Evolutionary conservation across 179 eudicot genomes (phyloP).

Genomic region (Spergularia azorica): DNA sequence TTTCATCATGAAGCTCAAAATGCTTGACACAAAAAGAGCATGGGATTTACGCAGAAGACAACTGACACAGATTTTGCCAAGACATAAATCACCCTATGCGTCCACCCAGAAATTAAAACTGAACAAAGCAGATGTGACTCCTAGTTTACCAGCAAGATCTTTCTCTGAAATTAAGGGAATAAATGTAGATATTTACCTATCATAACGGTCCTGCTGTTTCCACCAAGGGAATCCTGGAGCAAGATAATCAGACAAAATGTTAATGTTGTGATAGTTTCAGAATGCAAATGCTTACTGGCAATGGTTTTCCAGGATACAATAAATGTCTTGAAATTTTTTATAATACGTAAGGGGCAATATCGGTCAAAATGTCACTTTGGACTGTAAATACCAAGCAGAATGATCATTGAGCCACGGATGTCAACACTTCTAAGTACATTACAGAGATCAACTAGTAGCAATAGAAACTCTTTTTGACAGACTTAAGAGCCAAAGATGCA

Average conservation of each 20-base stretch:
- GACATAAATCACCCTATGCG: not conserved
- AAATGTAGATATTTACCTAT: slow-evolving; percentile 55
- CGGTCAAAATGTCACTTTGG: not conserved
- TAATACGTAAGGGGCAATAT: not conserved
- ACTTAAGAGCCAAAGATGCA: not conserved
- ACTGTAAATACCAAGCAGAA: not conserved
- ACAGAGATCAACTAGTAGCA: not conserved
- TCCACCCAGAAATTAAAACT: not conserved
- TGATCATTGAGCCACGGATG: not conserved
- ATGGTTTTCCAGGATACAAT: not conserved
- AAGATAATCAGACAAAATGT: slow-evolving; percentile 12
- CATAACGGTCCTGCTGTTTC: slow-evolving; percentile 99
- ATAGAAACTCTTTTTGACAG: not conserved
- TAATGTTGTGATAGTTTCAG: not conserved
- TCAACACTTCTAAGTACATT: not conserved
- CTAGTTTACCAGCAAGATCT: not conserved
- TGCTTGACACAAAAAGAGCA: not conserved
- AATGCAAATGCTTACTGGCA: not conserved
- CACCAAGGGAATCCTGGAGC: slow-evolving; percentile 97
- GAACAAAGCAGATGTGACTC: not conserved
- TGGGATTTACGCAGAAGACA: not conserved
- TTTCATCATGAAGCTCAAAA: not conserved
- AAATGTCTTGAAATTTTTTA: too few relatives aligned
- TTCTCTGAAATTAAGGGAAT: not conserved
- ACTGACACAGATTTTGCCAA: not conserved